Evolutionary conservation across 2,329 filamentous ascomycete species (phyloP), one percentile per base, ranked within the genome.

Genomic region (Zymoseptoria tritici): DNA sequence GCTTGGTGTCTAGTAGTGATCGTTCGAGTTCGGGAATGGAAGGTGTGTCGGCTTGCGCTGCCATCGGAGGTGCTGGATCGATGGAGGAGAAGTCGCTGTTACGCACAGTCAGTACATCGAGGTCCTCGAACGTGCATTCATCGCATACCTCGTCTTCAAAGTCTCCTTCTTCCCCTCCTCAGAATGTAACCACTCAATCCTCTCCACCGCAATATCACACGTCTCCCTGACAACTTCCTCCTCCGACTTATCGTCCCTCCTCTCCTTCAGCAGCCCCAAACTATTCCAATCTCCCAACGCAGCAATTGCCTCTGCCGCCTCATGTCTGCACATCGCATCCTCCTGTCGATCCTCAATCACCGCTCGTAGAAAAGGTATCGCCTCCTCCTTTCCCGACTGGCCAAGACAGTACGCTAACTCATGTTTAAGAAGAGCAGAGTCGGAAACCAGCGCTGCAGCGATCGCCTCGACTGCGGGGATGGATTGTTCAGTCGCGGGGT

Each of bases 341-440:
- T 97, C 91, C n/a, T 84, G 73, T 64, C 85, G 78, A 74, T 97
- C 84, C 66, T 88, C 83, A 59, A 97, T 80, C 13, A 95, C 90
- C 11, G 80, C 76, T 60, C 86, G 83, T 66, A 99, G 80, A 63
- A 85, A 87, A 9, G 86, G 82, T 9, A 91, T 83, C 0, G 92
- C 89, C 52, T 86, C 86, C 55, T 81, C 76, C 72, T 96, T 91
- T 60, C 86, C 86, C 1, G 90, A 93, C 77, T 99, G 94, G 7
- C 94, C 94, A 2, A 99, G 83, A 72, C 94, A 99, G 78, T 99
- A 99, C 24, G 94, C 94, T 54, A 99, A 82, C 74, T 99, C 94
- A 75, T 99, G 94, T 79, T 97, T 97, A 53, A 97, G 80, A 8
- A 97, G 82, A 2, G 91, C 93, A 4, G 93, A 97, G 0, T 89